These are phyloP conservation scores for Rutstroemia sp. DNA, from an alignment of 2,329 filamentous ascomycete genomes.

Conservation along the genomic window DNA sequence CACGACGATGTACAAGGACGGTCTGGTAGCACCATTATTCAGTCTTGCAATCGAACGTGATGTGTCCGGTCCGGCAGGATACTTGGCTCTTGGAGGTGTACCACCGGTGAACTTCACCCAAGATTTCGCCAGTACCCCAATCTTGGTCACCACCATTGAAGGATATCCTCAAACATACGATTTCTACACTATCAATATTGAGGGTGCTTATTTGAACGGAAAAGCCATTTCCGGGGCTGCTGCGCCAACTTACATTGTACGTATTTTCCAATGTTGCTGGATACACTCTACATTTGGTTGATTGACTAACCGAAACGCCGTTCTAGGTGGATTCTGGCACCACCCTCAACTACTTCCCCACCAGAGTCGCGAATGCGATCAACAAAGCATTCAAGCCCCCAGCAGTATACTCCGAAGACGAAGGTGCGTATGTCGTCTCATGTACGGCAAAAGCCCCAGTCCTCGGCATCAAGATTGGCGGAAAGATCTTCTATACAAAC, in stretches of 20 bases:
- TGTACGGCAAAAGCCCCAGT: slow-evolving; percentile 35
- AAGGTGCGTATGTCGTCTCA: slow-evolving; percentile 32
- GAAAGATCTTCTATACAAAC: slow-evolving; percentile 28
- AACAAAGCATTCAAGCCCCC: slow-evolving; percentile 37
- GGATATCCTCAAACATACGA: slow-evolving; percentile 10
- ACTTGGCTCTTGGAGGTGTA: slow-evolving; percentile 41
- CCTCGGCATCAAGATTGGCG: slow-evolving; percentile 35
- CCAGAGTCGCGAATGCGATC: slow-evolving; percentile 30
- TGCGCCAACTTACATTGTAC: slow-evolving; percentile 12
- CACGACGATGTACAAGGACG: slow-evolving; percentile 38
- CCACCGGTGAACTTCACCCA: slow-evolving; percentile 33
- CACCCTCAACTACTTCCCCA: slow-evolving; percentile 34
- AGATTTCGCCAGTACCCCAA: slow-evolving; percentile 17
- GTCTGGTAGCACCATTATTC: slow-evolving; percentile 38
- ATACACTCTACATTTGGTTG: no score
- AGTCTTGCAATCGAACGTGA: slow-evolving; percentile 38
- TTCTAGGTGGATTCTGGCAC: slow-evolving; percentile 36
- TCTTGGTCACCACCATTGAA: slow-evolving; percentile 18
- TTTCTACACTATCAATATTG: slow-evolving; percentile 21
- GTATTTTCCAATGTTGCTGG: no score
- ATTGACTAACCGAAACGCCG: no score
- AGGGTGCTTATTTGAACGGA: slow-evolving; percentile 8
- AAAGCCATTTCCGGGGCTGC: slow-evolving; percentile 1
- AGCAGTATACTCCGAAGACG: slow-evolving; percentile 28
- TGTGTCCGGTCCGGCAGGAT: slow-evolving; percentile 31